These are phyloP conservation scores for Lachnellula hyalina DNA, from an alignment of 2,329 filamentous ascomycete species.

Conservation along the genomic window DNA sequence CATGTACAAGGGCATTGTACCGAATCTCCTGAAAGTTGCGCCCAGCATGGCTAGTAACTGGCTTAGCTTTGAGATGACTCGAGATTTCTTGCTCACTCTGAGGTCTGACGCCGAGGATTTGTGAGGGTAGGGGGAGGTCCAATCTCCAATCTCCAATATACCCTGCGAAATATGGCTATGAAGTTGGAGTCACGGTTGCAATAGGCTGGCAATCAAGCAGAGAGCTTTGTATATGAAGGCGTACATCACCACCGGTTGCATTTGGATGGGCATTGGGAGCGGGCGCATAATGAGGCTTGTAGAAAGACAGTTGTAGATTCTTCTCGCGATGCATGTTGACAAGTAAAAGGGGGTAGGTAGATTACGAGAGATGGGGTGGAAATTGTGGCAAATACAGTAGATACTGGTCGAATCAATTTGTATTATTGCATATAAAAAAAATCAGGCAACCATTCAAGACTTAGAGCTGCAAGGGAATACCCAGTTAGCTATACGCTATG, in stretches of 20 bases:
- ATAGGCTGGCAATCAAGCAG: conserved; percentile 11
- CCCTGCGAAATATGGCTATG: background rate
- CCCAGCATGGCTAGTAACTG: conserved; percentile 98
- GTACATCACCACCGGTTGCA: conserved; percentile 17
- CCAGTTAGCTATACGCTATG: no score
- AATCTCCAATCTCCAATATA: background rate
- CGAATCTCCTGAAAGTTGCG: conserved; percentile 93
- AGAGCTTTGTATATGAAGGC: conserved; percentile 28
- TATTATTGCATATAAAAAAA: background rate
- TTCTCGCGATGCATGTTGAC: conserved; percentile 13
- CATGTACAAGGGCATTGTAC: conserved; percentile 92
- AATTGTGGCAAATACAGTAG: background rate
- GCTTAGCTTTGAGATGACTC: conserved; percentile 92
- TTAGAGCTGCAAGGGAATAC: background rate
- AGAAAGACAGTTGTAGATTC: conserved; percentile 26
- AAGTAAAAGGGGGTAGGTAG: conserved; percentile 15
- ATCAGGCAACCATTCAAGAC: background rate
- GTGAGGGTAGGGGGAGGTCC: conserved; percentile 10
- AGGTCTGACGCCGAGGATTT: conserved; percentile 35
- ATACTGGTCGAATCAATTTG: background rate
- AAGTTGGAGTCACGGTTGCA: conserved; percentile 2
- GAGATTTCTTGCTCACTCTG: conserved; percentile 73
- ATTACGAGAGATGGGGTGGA: conserved; percentile 1
- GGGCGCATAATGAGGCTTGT: conserved; percentile 23
- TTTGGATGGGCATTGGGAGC: conserved; percentile 28